Evolutionary conservation across 805 yeast genomes (phyloP).

Genomic region (Myxozyma kluyveri): DNA sequence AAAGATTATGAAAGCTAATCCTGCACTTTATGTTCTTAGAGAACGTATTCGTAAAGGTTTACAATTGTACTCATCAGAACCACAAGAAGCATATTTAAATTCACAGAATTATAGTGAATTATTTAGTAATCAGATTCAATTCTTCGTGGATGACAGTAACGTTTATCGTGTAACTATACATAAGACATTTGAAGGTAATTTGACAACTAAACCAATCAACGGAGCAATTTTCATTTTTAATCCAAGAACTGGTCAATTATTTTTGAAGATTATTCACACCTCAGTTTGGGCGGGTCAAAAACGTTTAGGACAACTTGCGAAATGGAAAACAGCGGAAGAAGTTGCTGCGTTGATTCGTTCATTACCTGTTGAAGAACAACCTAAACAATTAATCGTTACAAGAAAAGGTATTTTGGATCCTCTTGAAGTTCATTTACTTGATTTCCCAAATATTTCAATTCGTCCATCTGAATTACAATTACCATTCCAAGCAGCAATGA

Average conservation of each 20-base stretch:
- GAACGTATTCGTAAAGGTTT: conserved; percentile 93
- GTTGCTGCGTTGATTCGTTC: conserved; percentile 88
- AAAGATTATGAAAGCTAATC: conserved; percentile 91
- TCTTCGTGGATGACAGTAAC: conserved; percentile 89
- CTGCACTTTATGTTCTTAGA: conserved; percentile 84
- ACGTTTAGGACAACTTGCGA: conserved; percentile 85
- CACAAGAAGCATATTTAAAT: conserved; percentile 86
- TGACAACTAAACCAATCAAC: conserved; percentile 87
- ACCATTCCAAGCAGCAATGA: conserved; percentile 85
- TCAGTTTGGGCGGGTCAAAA: conserved; percentile 98
- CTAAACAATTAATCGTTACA: conserved; percentile 85
- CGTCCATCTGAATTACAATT: conserved; percentile 84
- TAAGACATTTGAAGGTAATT: conserved; percentile 86
- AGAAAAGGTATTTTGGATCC: conserved; percentile 93
- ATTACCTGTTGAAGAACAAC: conserved; percentile 89
- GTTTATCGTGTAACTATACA: conserved; percentile 92
- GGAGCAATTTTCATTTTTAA: conserved; percentile 89
- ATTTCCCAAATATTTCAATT: conserved; percentile 87
- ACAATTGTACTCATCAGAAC: conserved; percentile 89
- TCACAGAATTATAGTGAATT: conserved; percentile 88
- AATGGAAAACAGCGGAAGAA: conserved; percentile 98
- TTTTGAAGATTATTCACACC: conserved; percentile 84
- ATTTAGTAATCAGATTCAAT: conserved; percentile 64
- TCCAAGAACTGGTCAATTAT: conserved; percentile 87
- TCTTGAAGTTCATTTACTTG: conserved; percentile 92